Evolutionary conservation across 2,329 filamentous ascomycete genomes (phyloP), one percentile per base, ranked within the genome.

Genomic region (Pseudogymnoascus sp.): DNA sequence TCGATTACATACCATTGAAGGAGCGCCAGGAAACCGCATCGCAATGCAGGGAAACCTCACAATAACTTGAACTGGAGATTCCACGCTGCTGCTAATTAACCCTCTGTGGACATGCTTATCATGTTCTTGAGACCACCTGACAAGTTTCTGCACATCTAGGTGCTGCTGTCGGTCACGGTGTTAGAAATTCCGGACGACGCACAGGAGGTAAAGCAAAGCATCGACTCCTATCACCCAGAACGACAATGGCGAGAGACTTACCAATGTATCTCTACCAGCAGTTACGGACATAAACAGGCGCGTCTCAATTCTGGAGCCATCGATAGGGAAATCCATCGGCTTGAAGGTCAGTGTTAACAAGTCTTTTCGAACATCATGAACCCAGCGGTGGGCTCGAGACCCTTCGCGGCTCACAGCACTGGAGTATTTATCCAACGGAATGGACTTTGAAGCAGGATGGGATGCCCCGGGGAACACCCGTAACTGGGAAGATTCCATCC

Each of bases 221-320:
- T 56, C 16, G 10, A 19, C 6, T 22, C 28, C n/a, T 12, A 33
- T 56, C 16, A 7, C 28, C 28, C 2, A 26, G 6, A 10, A 14
- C 35, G 6, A n/a, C 22, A 12, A n/a, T 28, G 40, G 26, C 7
- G 28, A 43, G 60, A 62, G 6, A 16, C 71, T 68, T 77, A 81
- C 79, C 71, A 79, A 68, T 62, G 76, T 68, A 61, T 76, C 73
- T 12, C 71, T 73, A 19, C 76, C 77, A 63, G 77, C 75, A 12
- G 74, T 67, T 28, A 81, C 68, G 68, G 75, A 75, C 68, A 79
- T 68, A 11, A 75, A 65, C 7, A 67, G 56, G 31, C 66, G 66
- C 28, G 62, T 66, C 16, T 63, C 63, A 61, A 65, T 60, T 14
- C 65, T 67, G 16, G 67, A 69, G 35, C 66, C 28, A 33, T 67